Evolutionary conservation across 768 basidiomycete species (phyloP).

Genomic region (Naematelia aurantialba): DNA sequence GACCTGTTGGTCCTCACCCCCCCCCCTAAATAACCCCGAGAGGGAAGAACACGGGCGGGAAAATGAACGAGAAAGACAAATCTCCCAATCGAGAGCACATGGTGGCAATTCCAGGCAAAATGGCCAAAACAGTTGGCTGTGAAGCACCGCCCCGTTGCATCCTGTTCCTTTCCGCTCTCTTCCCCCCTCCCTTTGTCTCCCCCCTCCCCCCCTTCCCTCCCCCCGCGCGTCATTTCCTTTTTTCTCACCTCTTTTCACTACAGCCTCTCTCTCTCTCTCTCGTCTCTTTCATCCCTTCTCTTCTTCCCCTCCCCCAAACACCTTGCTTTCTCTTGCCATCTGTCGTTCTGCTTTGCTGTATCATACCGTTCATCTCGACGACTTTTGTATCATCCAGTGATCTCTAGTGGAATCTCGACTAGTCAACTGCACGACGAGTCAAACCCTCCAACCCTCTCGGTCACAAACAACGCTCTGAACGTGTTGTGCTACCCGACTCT

Average conservation of each 20-base stretch:
- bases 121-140: too few relatives aligned
- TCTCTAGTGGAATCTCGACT: neutral
- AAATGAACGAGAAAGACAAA: neutral
- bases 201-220: neutral
- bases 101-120: too few relatives aligned
- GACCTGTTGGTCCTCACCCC: too few relatives aligned
- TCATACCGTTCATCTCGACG: neutral
- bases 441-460: neutral
- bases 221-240: neutral
- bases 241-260: neutral
- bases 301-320: neutral
- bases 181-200: neutral
- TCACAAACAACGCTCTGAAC: neutral
- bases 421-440: neutral
- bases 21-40: too few relatives aligned
- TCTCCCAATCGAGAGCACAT: neutral
- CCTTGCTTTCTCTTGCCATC: neutral
- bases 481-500: neutral
- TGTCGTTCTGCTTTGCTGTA: neutral
- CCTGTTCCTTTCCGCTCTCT: neutral
- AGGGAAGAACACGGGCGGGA: too few relatives aligned
- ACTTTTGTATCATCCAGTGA: conserved; percentile 2
- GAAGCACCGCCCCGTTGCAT: conserved; percentile 8
- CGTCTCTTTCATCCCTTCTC: conserved; percentile 4
- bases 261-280: neutral